Conservation (phyloP, 495 filamentous ascomycete genomes). For the Thermothielavioides terrestris region DNA sequence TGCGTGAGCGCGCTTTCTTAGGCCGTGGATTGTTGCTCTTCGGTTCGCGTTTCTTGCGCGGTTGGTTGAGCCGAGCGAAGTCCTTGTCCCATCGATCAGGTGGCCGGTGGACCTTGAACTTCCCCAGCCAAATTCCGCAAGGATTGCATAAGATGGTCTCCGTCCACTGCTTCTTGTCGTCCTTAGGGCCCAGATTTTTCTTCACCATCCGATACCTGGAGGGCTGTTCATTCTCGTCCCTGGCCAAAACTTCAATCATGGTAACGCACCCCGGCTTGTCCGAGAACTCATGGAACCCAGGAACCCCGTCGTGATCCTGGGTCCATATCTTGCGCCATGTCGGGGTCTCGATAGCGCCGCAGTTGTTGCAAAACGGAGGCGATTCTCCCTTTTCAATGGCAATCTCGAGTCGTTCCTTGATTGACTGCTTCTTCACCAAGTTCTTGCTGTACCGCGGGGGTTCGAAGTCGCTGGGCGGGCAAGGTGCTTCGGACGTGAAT, state of each 20-base stretch:
- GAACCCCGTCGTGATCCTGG: constrained; percentile 54
- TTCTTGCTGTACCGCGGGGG: constrained; percentile 38
- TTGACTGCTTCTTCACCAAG: constrained; percentile 49
- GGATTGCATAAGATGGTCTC: constrained; percentile 83
- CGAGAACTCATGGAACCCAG: constrained; percentile 54
- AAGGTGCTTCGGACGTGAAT: constrained; percentile 20
- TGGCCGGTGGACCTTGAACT: constrained; percentile 77
- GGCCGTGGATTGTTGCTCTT: constrained; percentile 31
- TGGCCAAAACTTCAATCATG: constrained; percentile 54
- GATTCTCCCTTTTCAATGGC: constrained; percentile 63
- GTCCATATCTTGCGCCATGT: constrained; percentile 89
- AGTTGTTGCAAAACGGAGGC: constrained; percentile 83
- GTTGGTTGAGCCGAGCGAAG: constrained; percentile 39
- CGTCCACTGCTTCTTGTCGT: constrained; percentile 55
- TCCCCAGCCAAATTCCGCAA: constrained; percentile 89
- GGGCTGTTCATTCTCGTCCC: constrained; percentile 49
- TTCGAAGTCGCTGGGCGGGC: constrained; percentile 23
- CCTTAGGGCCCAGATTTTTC: constrained; percentile 52
- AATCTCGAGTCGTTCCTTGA: constrained; percentile 54
- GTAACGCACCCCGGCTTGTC: constrained; percentile 57
- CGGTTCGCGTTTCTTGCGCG: constrained; percentile 37
- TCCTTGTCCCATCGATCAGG: constrained; percentile 73
- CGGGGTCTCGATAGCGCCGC: constrained; percentile 87
- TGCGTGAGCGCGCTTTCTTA: constrained; percentile 38
- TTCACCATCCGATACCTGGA: constrained; percentile 64